Conservation (phyloP, 2,329 filamentous ascomycete species). For the Colletotrichum sp. region DNA sequence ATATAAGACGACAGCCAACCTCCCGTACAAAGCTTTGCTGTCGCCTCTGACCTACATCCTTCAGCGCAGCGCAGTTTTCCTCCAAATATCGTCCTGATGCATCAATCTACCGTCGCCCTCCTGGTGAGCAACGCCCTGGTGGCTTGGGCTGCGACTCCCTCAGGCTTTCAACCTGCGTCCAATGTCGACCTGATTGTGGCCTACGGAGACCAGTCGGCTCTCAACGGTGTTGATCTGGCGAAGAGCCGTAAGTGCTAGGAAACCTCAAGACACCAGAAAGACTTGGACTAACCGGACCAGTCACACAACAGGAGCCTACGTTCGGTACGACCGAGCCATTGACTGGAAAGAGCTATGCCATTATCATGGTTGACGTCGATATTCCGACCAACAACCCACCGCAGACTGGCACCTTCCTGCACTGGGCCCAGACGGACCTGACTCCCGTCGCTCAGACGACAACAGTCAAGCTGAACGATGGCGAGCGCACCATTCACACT, state of each 20-base stretch:
- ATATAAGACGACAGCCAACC: background rate
- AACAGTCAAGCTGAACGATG: background rate
- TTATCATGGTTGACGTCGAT: constrained; percentile 50
- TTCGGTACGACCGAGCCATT: constrained; percentile 13
- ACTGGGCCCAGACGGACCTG: constrained; percentile 49
- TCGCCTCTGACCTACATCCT: background rate
- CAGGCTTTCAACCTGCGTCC: constrained; percentile 44
- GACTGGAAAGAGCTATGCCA: constrained; percentile 36
- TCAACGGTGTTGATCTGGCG: constrained; percentile 41
- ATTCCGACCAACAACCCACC: constrained; percentile 36
- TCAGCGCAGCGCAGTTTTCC: background rate
- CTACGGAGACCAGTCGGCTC: constrained; percentile 37
- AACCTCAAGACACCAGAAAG: background rate
- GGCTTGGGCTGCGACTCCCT: constrained; percentile 42
- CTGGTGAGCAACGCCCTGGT: constrained; percentile 8
- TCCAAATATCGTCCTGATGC: no score
- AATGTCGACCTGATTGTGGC: constrained; percentile 41
- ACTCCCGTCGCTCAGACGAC: background rate
- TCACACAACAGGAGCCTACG: background rate
- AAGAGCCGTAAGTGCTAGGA: constrained; percentile 35
- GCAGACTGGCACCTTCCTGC: constrained; percentile 48
- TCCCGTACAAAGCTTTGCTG: no score
- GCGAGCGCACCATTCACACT: background rate
- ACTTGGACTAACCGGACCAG: background rate
- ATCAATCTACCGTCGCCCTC: background rate